Evolutionary conservation across 352 stramenopile species (phyloP), one percentile per base, ranked within the genome.

Genomic region (Globisporangium nodosum): DNA sequence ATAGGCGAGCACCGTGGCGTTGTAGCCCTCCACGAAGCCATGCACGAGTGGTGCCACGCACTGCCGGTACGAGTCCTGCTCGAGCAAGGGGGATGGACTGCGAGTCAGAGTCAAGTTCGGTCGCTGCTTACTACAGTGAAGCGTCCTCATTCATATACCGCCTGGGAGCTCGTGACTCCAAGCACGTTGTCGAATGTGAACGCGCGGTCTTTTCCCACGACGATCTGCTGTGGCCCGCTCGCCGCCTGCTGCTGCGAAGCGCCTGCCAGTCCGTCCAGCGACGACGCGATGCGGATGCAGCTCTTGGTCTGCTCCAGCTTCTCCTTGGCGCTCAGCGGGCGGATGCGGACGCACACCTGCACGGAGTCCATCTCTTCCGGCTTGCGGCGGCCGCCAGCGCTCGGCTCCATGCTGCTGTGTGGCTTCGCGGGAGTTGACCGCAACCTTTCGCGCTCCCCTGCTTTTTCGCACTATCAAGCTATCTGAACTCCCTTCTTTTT

Each of bases 101-200:
- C 0, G 40, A n/a, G 30, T 53, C 5, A 56, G 37, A 20, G 33
- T 6, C 33, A 37, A 37, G 33, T 6, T 37, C 33, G 1, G 6
- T 48, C 6, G 9, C 6, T 16, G 20, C 6, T 46, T 11, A 37
- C 33, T 37, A 18, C 20, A 53, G 31, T 33, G 24, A 21, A 15
- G 24, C 16, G n/a, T 35, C 2, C 12, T 39, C 2, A 15, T 50
- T 18, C 33, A 15, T 66, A 30, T 61, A 88, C 82, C 64, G 70
- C 57, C 64, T 97, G 90, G 6, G 67, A 71, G 49, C 77, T 90
- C 11, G 74, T 73, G 21, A 88, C 63, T 0, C 87, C 86, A 43
- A 96, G 87, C 15, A 96, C 82, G 18, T 87, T 81, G 62, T 97
- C 90, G 48, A 96, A 97, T 31, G 90, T 96, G 65, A 96, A 97